These are phyloP conservation scores for Euphorbia celastroides DNA, from an alignment of 441 rosid species.

Conservation along the genomic window DNA sequence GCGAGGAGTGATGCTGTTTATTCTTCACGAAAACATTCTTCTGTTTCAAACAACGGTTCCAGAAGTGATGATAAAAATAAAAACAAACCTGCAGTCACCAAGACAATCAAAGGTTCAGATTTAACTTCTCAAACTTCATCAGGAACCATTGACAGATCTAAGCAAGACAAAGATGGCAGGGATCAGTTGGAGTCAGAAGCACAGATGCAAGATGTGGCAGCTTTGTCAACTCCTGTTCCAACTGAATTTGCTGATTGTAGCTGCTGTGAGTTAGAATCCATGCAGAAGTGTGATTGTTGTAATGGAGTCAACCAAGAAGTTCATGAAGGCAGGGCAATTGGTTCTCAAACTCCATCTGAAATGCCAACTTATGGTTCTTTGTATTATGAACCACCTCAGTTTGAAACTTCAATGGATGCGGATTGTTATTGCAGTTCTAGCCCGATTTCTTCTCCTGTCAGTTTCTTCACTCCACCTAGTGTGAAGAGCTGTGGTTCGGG, in stretches of 20 bases:
- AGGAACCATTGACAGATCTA: slow-evolving; percentile 35
- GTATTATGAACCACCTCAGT: slow-evolving; percentile 42
- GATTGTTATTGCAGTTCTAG: slow-evolving; percentile 38
- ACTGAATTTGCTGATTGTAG: slow-evolving; percentile 34
- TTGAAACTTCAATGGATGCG: slow-evolving; percentile 33
- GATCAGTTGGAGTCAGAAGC: slow-evolving; percentile 37
- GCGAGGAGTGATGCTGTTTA: slow-evolving; percentile 32
- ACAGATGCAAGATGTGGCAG: slow-evolving; percentile 35
- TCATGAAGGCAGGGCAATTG: slow-evolving; percentile 26
- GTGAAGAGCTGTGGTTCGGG: slow-evolving; percentile 37
- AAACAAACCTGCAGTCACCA: slow-evolving; percentile 24
- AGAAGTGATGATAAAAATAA: slow-evolving; percentile 39
- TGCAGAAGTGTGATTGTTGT: slow-evolving; percentile 31
- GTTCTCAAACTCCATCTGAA: slow-evolving; percentile 26
- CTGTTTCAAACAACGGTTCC: slow-evolving; percentile 37
- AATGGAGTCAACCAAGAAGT: slow-evolving; percentile 22
- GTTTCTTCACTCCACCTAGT: slow-evolving; percentile 84
- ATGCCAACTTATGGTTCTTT: slow-evolving; percentile 47
- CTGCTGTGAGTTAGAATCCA: slow-evolving; percentile 31
- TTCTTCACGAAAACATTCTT: slow-evolving; percentile 64
- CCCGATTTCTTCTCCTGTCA: slow-evolving; percentile 49
- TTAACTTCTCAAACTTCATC: slow-evolving; percentile 51
- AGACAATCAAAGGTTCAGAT: slow-evolving; percentile 44
- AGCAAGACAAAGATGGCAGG: slow-evolving; percentile 47
- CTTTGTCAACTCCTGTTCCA: slow-evolving; percentile 36